phyloP scores from a whole-genome alignment of 768 basidiomycete species.

The Mycena polygramma region DNA sequence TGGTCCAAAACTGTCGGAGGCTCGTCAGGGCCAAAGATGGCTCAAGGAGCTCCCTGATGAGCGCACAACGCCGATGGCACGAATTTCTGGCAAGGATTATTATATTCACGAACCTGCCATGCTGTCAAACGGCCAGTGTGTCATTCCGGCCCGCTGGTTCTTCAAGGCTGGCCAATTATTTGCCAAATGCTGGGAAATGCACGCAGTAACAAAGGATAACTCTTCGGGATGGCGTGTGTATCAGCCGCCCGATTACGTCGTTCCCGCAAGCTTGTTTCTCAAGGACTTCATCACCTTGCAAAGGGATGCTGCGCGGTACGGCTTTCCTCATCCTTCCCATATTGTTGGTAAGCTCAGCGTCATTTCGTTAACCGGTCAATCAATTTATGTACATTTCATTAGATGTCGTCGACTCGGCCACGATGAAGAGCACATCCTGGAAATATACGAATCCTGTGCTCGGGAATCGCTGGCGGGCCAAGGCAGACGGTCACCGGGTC shows the following conservation, averaged over 20 bases:
- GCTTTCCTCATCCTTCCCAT: neutral
- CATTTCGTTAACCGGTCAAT: neutral
- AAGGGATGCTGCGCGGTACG: neutral
- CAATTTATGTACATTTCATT: neutral
- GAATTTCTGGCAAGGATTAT: slow-evolving; percentile 23
- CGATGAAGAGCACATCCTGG: neutral
- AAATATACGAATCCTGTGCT: neutral
- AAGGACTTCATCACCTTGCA: neutral
- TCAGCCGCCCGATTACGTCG: neutral
- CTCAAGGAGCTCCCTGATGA: slow-evolving; percentile 40
- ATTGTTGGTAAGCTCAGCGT: neutral
- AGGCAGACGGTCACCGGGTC: slow-evolving; percentile 32
- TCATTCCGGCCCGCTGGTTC: slow-evolving; percentile 40
- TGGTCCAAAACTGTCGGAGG: slow-evolving; percentile 38
- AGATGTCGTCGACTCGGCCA: neutral
- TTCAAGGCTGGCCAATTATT: neutral
- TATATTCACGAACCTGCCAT: slow-evolving; percentile 35
- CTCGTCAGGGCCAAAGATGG: slow-evolving; percentile 45
- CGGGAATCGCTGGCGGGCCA: slow-evolving; percentile 23
- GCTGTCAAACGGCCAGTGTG: slow-evolving; percentile 4
- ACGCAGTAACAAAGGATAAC: neutral
- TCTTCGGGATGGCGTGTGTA: slow-evolving; percentile 26
- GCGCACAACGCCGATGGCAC: slow-evolving; percentile 44
- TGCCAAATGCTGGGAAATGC: slow-evolving; percentile 14
- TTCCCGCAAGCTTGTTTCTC: neutral